Evolutionary conservation across 2,329 filamentous ascomycete genomes (phyloP), one percentile per base, ranked within the genome.

Genomic region (Grosmannia serpens): DNA sequence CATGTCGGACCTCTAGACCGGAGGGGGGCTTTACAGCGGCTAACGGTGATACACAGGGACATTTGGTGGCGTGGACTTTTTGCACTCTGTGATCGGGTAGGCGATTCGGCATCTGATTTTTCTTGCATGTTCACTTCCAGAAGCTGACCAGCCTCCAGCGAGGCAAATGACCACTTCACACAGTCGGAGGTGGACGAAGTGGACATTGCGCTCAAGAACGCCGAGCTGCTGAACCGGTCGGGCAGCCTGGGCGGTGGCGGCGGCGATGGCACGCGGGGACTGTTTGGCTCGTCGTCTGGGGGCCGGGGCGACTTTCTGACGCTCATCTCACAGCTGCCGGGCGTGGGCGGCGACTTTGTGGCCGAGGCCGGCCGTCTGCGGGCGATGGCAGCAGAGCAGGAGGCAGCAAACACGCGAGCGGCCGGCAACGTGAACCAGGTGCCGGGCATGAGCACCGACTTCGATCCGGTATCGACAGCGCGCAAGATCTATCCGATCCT

Each of bases 401-500:
- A 87, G 61, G 79, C 79, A 62, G 74, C 78, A 56, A 87, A 86
- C 67, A 63, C 67, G 55, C 65, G 70, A 33, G 77, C 61, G 76
- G 71, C 33, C 7, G 59, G 38, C 56, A 84, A 79, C 64, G 67
- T 66, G 27, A 84, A 84, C 62, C 73, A 83, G 17, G 82, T 91
- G 11, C 87, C 87, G 24, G 89, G 88, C 7, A 89, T 91, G 78
- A 87, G 83, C 66, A 77, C 83, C 17, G 77, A 80, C 67, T 89
- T 95, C 60, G 91, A 96, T 66, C 86, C 88, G 0, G 81, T 88
- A 65, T 85, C 89, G 70, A 87, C 86, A 0, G 81, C 87, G 17
- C 77, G 80, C 46, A 85, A 95, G 73, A 96, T 99, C 64, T 97
- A 97, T 67, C 94, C 94, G 1, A 96, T 99, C 61, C 80, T 99